Percentiles rank a stretch among this genome's conserved stretches.
phyloP scores from a whole-genome alignment of 1,139 yeast genomes.

The Scheffersomyces illinoinensis region DNA sequence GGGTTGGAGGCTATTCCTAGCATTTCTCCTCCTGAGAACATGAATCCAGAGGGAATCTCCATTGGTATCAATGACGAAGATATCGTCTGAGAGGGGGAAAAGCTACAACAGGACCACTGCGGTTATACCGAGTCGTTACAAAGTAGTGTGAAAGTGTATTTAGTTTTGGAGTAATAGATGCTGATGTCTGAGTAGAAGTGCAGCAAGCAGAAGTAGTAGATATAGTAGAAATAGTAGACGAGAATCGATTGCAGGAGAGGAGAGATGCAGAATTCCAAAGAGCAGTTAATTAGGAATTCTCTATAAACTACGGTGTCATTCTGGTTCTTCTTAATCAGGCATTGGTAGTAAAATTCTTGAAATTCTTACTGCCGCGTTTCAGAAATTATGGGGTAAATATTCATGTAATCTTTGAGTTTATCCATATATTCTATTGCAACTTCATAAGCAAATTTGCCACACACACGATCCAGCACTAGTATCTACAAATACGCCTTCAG shows the following conservation, averaged over 20 bases:
- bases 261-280: no score
- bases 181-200: not conserved
- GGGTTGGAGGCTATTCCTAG: conserved; percentile 71
- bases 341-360: no score
- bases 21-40: conserved; percentile 71
- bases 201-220: no score
- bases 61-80: conserved; percentile 48
- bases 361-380: no score
- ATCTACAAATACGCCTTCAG: not conserved
- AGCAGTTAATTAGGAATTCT: no score
- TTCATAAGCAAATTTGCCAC: not conserved
- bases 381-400: no score
- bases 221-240: no score
- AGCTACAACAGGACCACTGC: conserved; percentile 20
- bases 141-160: not conserved
- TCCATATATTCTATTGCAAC: not conserved
- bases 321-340: no score
- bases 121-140: not conserved
- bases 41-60: conserved; percentile 56
- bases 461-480: not conserved
- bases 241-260: no score
- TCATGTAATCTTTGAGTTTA: no score
- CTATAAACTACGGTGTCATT: no score
- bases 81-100: conserved; percentile 23
- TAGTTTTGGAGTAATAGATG: not conserved